These are phyloP conservation scores for Mortierella sp. DNA, from an alignment of 371 early-diverging fungal genomes.

Conservation along the genomic window DNA sequence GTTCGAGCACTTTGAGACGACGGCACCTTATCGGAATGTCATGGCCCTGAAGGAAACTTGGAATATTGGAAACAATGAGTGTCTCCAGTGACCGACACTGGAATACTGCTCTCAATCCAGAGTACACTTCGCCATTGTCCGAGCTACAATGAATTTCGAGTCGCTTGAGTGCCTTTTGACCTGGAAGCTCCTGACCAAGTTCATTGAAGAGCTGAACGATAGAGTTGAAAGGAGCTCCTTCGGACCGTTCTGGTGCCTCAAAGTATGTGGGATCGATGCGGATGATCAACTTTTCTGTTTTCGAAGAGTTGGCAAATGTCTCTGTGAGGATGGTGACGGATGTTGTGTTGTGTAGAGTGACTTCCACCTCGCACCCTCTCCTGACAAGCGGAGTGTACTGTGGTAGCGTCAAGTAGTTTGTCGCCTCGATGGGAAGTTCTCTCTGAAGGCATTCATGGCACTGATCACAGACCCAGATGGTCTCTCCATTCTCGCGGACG, in stretches of 20 bases:
- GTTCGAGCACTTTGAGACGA: neutral
- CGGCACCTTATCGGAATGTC: neutral
- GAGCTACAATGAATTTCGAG: neutral
- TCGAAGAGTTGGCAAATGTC: too few relatives aligned
- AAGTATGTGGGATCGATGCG: conserved; percentile 1
- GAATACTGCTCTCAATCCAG: neutral
- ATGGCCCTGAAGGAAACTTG: neutral
- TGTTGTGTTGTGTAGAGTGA: neutral
- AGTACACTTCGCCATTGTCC: neutral
- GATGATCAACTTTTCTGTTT: neutral
- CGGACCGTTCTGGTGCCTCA: neutral
- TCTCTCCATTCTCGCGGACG: too few relatives aligned
- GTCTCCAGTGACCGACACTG: neutral
- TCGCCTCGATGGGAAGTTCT: too few relatives aligned
- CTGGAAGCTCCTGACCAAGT: neutral
- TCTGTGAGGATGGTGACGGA: too few relatives aligned
- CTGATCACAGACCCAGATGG: too few relatives aligned
- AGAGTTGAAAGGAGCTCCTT: neutral
- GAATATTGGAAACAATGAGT: neutral
- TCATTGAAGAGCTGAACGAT: neutral
- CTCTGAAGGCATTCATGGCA: too few relatives aligned
- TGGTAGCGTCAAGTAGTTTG: too few relatives aligned
- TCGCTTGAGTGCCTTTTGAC: neutral
- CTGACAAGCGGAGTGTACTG: neutral
- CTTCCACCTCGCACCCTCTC: neutral